Evolutionary conservation across 2,329 filamentous ascomycete species (phyloP), one percentile per base, ranked within the genome.

Genomic region (Fusarium graminum): DNA sequence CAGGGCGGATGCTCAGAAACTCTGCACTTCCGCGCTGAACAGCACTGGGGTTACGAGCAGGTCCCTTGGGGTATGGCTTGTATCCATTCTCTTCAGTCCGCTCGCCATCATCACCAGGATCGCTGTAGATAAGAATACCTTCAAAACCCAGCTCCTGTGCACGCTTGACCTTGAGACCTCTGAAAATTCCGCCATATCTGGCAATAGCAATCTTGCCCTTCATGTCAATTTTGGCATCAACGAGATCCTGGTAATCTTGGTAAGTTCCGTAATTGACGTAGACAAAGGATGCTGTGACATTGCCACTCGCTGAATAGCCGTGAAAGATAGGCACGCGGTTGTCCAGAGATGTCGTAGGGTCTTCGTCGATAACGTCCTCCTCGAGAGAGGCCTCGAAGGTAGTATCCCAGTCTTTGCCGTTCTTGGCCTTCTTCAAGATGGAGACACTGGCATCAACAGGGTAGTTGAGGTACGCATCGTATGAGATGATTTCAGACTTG

Each of bases 191-290:
- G 16, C 94, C 94, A 75, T 98, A 97, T 74, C 91, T 93, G 41
- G 87, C 90, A 63, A 98, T 81, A 3, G 92, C 93, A 69, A 98
- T 94, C 79, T 97, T 97, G 45, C 93, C 94, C 68, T 89, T 77
- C 39, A 98, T 80, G 58, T 86, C 88, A 57, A 97, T 79, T 67
- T 93, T 92, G 36, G 92, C 90, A 38, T 87, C 84, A 41, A 90
- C 74, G 14, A 98, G 83, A 66, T 97, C 93, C 70, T 95, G 90
- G 68, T 90, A 98, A 75, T 98, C 94, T 66, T 85, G 80, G 74
- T 90, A 96, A 1, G 92, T 95, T 51, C 94, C 94, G 73, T 95
- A 97, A 78, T 97, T 97, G 75, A 92, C 93, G 74, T 90, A 98
- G 30, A 97, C 92, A 68, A 92, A 95, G 14, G 88, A 86, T 4